Evolutionary conservation across 1,284 basidiomycete species (phyloP).

Genomic region (Boletus semigastroideus): DNA sequence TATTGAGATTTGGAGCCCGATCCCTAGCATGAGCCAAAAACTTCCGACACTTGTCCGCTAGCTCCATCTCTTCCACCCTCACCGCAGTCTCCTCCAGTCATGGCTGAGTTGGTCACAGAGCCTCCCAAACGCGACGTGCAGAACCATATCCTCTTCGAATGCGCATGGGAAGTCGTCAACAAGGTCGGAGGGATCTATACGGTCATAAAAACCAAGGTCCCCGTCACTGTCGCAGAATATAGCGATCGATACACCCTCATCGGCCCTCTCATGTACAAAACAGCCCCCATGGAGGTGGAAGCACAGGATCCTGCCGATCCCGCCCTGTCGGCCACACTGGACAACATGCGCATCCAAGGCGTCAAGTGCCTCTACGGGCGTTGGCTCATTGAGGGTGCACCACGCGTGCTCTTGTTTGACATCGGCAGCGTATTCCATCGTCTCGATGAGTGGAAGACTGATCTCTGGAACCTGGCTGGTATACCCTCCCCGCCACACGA

Average conservation of each 20-base stretch:
- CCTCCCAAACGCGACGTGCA: constrained; percentile 67
- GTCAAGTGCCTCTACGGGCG: constrained; percentile 94
- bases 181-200: constrained; percentile 99
- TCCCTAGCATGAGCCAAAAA: no score
- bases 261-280: constrained; percentile 95
- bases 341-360: constrained; percentile 81
- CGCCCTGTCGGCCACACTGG: constrained; percentile 68
- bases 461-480: constrained; percentile 97
- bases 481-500: constrained; percentile 96
- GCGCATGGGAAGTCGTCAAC: constrained; percentile 94
- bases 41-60: constrained; percentile 1
- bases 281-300: constrained; percentile 98
- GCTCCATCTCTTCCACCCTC: neutral
- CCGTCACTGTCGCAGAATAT: constrained; percentile 93
- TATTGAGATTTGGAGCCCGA: constrained; percentile 6
- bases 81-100: constrained; percentile 8
- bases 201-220: constrained; percentile 99
- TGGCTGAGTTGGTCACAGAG: constrained; percentile 27
- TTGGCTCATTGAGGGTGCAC: constrained; percentile 97
- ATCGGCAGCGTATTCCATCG: constrained; percentile 86
- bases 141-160: constrained; percentile 82
- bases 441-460: constrained; percentile 97
- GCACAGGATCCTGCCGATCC: constrained; percentile 81
- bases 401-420: constrained; percentile 93
- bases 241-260: constrained; percentile 92